These are phyloP conservation scores for Thermoascus crustaceus DNA, from an alignment of 2,329 filamentous ascomycete species.

Conservation along the genomic window DNA sequence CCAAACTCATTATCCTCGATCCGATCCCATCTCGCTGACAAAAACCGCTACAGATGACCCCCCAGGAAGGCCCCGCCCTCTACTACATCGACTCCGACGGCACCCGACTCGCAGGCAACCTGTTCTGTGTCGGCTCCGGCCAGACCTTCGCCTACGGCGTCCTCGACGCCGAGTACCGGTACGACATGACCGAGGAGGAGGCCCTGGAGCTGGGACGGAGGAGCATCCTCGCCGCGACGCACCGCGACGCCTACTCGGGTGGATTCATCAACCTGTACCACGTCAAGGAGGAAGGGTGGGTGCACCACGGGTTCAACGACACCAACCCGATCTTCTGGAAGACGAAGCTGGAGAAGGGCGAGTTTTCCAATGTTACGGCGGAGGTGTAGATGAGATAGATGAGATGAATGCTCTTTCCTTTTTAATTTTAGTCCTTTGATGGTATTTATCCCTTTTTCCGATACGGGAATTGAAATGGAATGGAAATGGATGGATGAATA, in stretches of 20 bases:
- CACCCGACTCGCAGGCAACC: conserved; percentile 81
- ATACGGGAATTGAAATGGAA: background rate
- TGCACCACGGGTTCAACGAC: conserved; percentile 96
- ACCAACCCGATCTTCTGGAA: conserved; percentile 99
- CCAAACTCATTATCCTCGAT: conserved; percentile 60
- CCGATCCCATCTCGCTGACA: background rate
- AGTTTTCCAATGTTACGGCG: conserved; percentile 92
- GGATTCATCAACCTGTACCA: conserved; percentile 99
- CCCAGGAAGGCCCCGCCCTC: conserved; percentile 88
- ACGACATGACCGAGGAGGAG: conserved; percentile 78
- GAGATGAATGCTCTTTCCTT: background rate
- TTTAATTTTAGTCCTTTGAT: conserved; percentile 4
- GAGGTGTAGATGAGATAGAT: conserved; percentile 39
- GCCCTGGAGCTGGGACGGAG: conserved; percentile 83
- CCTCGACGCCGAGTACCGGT: conserved; percentile 87
- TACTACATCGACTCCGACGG: conserved; percentile 99
- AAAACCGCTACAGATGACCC: conserved; percentile 31
- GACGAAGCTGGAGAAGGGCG: conserved; percentile 96
- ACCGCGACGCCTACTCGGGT: conserved; percentile 97
- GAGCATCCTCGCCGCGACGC: conserved; percentile 91
- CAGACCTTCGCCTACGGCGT: conserved; percentile 99
- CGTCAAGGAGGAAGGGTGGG: conserved; percentile 98
- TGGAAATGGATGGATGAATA: background rate
- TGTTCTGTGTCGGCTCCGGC: conserved; percentile 96
- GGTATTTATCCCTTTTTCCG: background rate